Evolutionary conservation across 768 basidiomycete species (phyloP), one percentile per base, ranked within the genome.

Genomic region (Suillus variegatus): DNA sequence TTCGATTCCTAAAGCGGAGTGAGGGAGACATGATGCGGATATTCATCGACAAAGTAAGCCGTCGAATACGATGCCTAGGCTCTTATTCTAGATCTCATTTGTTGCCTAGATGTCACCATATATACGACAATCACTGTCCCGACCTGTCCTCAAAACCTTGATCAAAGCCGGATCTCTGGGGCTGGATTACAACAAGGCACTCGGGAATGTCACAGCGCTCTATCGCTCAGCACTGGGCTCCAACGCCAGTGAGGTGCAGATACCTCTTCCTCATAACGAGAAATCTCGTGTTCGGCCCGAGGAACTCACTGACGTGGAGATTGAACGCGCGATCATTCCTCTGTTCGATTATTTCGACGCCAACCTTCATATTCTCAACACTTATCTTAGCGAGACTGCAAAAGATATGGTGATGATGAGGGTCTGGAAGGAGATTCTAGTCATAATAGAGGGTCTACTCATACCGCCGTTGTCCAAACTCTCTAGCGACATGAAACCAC

Each of bases 261-360:
- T 93, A 54, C 91, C 94, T 4, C 82, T 94, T 7, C 93, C 91
- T 4, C 76, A 81, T 4, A 78, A 81, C 3, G 93, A 95, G 77
- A 93, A 91, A 75, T 87, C 92, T 41, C 88, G 92, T n/a, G 71
- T 88, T 13, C 84, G 89, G 36, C 88, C 91, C 0, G 92, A 93
- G 65, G 90, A 91, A 36, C 82, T 97, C 40, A 93, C 93, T 1
- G 97, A 99, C 72, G 86, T 94, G 41, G 95, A 99, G 77, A 93
- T 98, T 68, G 97, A 99, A 77, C 85, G 90, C 65, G 97, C 95
- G 1, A 97, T 99, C 62, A 76, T 90, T 38, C 90, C 94, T 1
- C 78, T 99, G 43, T 96, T 99, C 73, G 97, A 99, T 75, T 99
- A 98, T 79, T 93, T 99, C 68, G 97, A 99, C 65, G 88, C 89